Percentiles rank a stretch among this genome's conserved stretches.
These are phyloP conservation scores for Aspergillus luchuensis DNA, from an alignment of 2,329 filamentous ascomycete species.

Conservation along the genomic window DNA sequence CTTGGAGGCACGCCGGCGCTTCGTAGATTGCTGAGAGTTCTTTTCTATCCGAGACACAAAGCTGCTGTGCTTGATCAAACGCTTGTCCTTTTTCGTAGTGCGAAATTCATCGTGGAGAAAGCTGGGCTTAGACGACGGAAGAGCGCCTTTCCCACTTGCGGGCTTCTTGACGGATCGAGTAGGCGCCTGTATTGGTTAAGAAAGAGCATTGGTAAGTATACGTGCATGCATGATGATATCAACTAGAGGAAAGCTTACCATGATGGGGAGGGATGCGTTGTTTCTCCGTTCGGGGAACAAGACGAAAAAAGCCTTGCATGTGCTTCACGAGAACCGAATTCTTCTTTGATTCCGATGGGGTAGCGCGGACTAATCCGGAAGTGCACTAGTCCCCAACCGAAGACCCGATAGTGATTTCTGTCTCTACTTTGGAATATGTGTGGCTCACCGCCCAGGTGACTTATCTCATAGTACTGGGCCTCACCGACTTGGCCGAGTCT, in stretches of 20 bases:
- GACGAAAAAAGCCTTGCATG: constrained; percentile 3
- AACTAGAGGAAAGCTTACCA: constrained; percentile 4
- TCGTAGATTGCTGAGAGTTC: constrained; percentile 56
- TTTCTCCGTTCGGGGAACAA: background rate
- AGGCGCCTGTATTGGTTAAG: constrained; percentile 27
- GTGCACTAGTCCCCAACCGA: constrained; percentile 9
- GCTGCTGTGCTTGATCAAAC: constrained; percentile 74
- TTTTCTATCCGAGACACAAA: constrained; percentile 79
- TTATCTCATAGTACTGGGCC: no score
- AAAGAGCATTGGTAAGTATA: background rate
- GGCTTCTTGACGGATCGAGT: constrained; percentile 24
- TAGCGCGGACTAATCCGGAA: constrained; percentile 10
- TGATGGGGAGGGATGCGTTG: background rate
- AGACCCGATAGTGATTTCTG: constrained; percentile 10
- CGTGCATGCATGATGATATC: background rate
- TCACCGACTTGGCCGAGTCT: background rate
- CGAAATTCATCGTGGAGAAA: constrained; percentile 56
- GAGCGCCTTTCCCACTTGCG: constrained; percentile 19
- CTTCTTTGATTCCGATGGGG: constrained; percentile 9
- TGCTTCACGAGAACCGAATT: constrained; percentile 12
- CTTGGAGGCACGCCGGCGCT: constrained; percentile 69
- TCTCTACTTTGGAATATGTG: background rate
- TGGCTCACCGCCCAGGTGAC: constrained; percentile 22
- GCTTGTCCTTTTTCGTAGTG: constrained; percentile 80
- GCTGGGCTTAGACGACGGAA: constrained; percentile 21